Conservation (phyloP, 2,329 filamentous ascomycete genomes). For the Cyanodermella asteris region DNA sequence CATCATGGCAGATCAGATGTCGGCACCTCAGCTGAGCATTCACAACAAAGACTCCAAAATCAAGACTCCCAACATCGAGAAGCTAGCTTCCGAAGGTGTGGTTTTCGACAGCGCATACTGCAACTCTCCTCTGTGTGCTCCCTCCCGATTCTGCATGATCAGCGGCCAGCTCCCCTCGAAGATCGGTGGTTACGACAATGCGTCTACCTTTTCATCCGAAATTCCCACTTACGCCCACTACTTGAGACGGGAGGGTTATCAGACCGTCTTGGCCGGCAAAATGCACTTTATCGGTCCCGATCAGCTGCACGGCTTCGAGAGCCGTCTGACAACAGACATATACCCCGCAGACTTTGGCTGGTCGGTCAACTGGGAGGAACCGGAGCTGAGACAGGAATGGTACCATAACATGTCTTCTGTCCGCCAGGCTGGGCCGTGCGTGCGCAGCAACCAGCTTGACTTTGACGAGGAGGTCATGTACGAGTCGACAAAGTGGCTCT, state of each 20-base stretch:
- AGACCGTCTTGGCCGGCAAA: slow-evolving; percentile 79
- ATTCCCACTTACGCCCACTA: slow-evolving; percentile 87
- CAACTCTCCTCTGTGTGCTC: slow-evolving; percentile 78
- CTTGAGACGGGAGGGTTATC: slow-evolving; percentile 62
- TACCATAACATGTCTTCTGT: slow-evolving; percentile 94
- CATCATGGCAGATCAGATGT: slow-evolving; percentile 94
- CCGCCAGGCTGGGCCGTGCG: slow-evolving; percentile 67
- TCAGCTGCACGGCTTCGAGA: slow-evolving; percentile 84
- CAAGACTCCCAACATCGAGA: slow-evolving; percentile 76
- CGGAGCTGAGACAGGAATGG: slow-evolving; percentile 70
- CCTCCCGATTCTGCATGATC: slow-evolving; percentile 83
- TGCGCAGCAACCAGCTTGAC: slow-evolving; percentile 83
- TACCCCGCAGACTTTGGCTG: slow-evolving; percentile 89
- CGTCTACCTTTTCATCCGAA: slow-evolving; percentile 61
- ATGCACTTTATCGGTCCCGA: slow-evolving; percentile 98
- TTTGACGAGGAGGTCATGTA: slow-evolving; percentile 95
- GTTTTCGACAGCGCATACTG: slow-evolving; percentile 91
- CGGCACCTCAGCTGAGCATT: slow-evolving; percentile 75
- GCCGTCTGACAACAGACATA: slow-evolving; percentile 80
- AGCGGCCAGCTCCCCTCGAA: slow-evolving; percentile 77
- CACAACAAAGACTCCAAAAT: slow-evolving; percentile 77
- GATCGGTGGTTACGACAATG: slow-evolving; percentile 84
- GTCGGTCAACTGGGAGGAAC: slow-evolving; percentile 84
- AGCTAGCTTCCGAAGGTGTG: slow-evolving; percentile 57
- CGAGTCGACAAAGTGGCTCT: slow-evolving; percentile 71